Evolutionary conservation across 1,284 basidiomycete genomes (phyloP), one percentile per base, ranked within the genome.

Genomic region (Trichosporon sp.): DNA sequence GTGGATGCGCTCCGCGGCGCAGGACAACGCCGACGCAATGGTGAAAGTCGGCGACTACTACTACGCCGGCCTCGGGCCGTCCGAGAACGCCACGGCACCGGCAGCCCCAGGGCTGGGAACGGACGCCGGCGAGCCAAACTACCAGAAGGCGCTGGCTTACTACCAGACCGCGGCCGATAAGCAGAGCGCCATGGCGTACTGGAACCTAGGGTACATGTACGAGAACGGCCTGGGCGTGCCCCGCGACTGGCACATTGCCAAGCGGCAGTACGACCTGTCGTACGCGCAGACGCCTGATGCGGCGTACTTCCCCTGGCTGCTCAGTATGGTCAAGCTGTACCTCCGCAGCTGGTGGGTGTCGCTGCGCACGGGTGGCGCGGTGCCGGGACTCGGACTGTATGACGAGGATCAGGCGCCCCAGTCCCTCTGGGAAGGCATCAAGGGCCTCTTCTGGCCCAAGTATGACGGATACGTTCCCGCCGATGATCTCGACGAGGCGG

Each of bases 161-260:
- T 99, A 99, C 76, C 92, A 92, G 74, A 89, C 91, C 29, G 80
- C 92, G 6, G 92, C 92, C 2, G 92, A 95, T 70, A 94, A 91
- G 1, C 74, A 89, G 65, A 95, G 92, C 70, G 92, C 95, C 0
- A 84, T 99, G 70, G 95, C 95, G 2, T 93, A 95, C 88, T 99
- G 95, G 94, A 97, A 97, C 74, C 81, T 99, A 27, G 96, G 95
- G 1, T 97, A 91, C 90, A 96, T 99, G 93, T 97, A 98, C 78
- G 95, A 99, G 81, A 91, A 93, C 72, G 96, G 96, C 0, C 79
- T 90, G 27, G 96, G 96, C 4, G 92, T 98, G 0, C 87, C 89
- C 23, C 69, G 92, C 86, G 95, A 99, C 80, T 99, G 93, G 83
- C 90, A 96, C 78, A 86, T 99, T 16, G 96, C 96, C 0, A 99